Evolutionary conservation across 2,329 filamentous ascomycete genomes (phyloP).

Genomic region (Remersonia thermophila): DNA sequence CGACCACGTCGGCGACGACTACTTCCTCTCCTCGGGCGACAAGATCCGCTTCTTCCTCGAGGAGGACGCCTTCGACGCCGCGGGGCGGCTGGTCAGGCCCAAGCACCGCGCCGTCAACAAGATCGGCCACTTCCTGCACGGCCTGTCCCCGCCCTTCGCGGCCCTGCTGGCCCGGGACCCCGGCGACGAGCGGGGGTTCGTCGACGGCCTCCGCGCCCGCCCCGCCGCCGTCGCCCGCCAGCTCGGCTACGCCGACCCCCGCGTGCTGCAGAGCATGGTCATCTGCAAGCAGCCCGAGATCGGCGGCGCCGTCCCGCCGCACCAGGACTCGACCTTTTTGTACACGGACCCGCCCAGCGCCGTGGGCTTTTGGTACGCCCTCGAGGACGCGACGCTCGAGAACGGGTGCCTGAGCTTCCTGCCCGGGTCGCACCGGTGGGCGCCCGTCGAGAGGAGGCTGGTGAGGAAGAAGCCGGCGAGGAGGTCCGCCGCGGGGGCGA

Average conservation of each 20-base stretch:
- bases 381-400: conserved; percentile 76
- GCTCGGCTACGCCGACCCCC: conserved; percentile 64
- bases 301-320: conserved; percentile 77
- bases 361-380: conserved; percentile 93
- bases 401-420: conserved; percentile 88
- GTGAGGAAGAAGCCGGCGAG: conserved; percentile 45
- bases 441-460: conserved; percentile 59
- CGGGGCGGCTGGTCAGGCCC: conserved; percentile 58
- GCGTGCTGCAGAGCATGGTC: conserved; percentile 84
- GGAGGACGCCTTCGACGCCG: conserved; percentile 68
- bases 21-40: conserved; percentile 83
- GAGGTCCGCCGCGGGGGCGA: too few species aligned
- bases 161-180: conserved; percentile 36
- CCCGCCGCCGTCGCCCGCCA: conserved; percentile 53
- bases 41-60: conserved; percentile 97
- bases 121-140: conserved; percentile 69
- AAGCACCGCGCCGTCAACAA: conserved; percentile 83
- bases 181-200: conserved; percentile 27
- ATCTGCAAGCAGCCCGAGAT: conserved; percentile 98
- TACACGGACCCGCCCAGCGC: conserved; percentile 83
- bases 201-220: conserved; percentile 24
- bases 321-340: conserved; percentile 86
- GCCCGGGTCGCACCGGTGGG: conserved; percentile 63
- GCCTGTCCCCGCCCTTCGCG: conserved; percentile 54
- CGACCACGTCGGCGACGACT: conserved; percentile 82